phyloP scores from a whole-genome alignment of 495 filamentous ascomycete genomes.

The Neurospora sp. region DNA sequence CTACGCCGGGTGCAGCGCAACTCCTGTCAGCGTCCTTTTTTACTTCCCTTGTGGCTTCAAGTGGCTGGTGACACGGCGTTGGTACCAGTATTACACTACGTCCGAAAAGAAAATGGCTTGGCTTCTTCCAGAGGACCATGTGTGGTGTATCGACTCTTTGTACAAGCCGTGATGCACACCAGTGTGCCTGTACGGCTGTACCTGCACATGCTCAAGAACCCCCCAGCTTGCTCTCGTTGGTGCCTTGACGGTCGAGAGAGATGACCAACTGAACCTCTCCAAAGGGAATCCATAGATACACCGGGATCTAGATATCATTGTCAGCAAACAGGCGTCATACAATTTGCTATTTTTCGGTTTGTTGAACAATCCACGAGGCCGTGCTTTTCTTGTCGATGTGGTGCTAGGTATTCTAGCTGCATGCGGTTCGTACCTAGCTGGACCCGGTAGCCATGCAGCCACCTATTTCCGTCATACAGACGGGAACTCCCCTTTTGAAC shows the following conservation, averaged over 20 bases:
- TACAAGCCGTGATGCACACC: neutral
- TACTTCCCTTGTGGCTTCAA: neutral
- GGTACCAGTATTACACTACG: neutral
- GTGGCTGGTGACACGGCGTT: neutral
- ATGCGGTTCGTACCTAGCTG: neutral
- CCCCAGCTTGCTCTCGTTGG: neutral
- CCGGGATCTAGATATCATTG: neutral
- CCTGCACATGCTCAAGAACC: neutral
- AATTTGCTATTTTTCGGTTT: neutral
- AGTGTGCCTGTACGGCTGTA: neutral
- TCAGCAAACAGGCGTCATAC: neutral
- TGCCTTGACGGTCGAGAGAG: neutral
- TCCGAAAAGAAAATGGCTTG: neutral
- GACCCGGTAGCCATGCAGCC: neutral
- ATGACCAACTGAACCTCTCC: neutral
- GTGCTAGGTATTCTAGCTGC: neutral
- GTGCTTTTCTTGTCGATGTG: neutral
- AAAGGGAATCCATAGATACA: neutral
- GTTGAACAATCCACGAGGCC: neutral
- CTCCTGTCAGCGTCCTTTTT: neutral
- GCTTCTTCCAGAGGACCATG: neutral
- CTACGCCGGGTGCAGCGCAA: neutral
- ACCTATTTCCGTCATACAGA: neutral
- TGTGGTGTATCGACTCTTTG: neutral
- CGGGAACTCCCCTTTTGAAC: neutral